Base-by-base conservation (phyloP, 208 protist species). In the Zelonia costaricensis region DNA sequence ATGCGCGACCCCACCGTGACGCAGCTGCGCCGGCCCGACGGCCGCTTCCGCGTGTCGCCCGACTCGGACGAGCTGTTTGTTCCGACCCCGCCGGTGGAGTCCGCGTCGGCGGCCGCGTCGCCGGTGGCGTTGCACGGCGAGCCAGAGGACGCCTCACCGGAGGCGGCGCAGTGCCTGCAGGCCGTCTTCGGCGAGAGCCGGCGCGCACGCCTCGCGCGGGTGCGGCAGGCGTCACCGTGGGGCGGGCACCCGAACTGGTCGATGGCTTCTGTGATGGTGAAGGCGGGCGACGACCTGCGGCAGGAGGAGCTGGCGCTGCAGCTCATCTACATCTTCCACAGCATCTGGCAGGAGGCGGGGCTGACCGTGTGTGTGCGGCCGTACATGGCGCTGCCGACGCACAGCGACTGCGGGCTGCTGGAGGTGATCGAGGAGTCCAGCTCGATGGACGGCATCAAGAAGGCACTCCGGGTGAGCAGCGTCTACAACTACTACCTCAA, bases 301-400 rank as follows among this genome's bases (percentile, higher is more conserved):
- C 95, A 98, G 67, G 93, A 98, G 78, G 86, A 92, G 74, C 82
- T 98, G 25, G 92, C 94, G 9, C 62, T 97, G 51, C 95, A 98
- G 72, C 74, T 98, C 22, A 94, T 98, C 44, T 54, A 76, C 35
- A 66, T 78, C 25, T 94, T 97, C 59, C 72, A 86, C 61, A 76
- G 54, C 35, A 96, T 97, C 27, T 97, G 92, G 87, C 60, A 71
- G 39, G 88, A 94, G 43, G 80, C 82, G n/a, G 84, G 80, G 22
- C 47, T 98, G 36, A 96, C 95, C 7, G 80, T 90, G 43, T 59
- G 52, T 31, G 75, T 92, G 31, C 74, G 70, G 53, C 87, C 93
- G 8, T 97, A 97, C 75, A 61, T 69, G 15, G 91, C 87, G n/a
- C 52, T 94, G 28, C 72, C 92, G 7, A 94, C 89, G 3, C 78